Evolutionary conservation across 163 green algal genomes (phyloP).

Genomic region (Chlamydomonas reinhardtii): DNA sequence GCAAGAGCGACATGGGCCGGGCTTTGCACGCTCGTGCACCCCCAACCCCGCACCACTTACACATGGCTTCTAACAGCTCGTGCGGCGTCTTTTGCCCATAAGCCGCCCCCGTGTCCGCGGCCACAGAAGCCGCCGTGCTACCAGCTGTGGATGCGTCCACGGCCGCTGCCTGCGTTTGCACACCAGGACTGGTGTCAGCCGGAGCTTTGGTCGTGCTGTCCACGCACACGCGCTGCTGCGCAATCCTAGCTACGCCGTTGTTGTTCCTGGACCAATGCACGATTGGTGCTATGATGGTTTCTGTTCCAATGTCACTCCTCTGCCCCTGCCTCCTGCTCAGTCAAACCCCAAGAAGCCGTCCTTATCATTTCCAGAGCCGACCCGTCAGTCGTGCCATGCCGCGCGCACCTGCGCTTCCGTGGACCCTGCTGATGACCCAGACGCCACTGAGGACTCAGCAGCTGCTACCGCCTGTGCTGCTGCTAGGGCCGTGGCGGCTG

Average conservation of each 20-base stretch:
- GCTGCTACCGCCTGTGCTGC: background rate
- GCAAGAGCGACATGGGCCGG: no score
- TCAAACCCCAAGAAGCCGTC: no score
- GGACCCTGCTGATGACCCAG: background rate
- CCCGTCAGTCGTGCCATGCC: no score
- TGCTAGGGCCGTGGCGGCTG: no score
- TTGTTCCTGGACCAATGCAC: no score
- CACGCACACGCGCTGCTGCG: no score
- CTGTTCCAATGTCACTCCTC: no score
- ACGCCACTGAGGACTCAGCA: no score
- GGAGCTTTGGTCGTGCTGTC: background rate
- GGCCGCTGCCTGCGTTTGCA: background rate
- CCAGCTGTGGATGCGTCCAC: background rate
- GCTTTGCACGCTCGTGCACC: background rate
- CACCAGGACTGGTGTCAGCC: background rate
- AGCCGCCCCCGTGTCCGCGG: background rate
- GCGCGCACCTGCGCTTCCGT: background rate
- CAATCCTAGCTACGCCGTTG: no score
- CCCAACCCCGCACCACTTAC: constrained; percentile 33
- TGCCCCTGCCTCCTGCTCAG: no score
- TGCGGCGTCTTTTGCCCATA: constrained; percentile 52
- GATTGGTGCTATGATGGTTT: no score
- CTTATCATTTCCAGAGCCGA: background rate
- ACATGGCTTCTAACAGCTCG: constrained; percentile 65
- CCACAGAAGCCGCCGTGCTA: background rate